Percentiles rank a stretch among this genome's conserved stretches.
Evolutionary conservation across 202 grass and related monocot species (phyloP).

Genomic region (Saccharum hybrid): DNA sequence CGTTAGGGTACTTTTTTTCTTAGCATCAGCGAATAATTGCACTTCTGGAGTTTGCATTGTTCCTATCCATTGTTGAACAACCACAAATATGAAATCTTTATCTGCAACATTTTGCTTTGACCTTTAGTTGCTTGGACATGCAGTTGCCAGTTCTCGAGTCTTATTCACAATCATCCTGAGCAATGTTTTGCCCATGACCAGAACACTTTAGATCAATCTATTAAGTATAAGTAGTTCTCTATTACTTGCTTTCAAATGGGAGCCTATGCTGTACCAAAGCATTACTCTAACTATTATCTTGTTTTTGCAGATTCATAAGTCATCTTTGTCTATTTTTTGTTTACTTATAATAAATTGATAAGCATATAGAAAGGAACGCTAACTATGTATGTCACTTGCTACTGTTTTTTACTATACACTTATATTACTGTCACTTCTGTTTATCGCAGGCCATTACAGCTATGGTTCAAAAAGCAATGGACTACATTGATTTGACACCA

Average conservation of each 20-base stretch:
- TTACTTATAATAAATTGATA: not conserved
- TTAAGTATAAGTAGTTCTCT: not conserved
- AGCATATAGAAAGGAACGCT: not conserved
- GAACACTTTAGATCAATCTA: not conserved
- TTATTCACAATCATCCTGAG: not conserved
- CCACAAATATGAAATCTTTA: not conserved
- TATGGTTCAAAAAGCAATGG: constrained; percentile 94
- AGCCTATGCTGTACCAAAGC: not conserved
- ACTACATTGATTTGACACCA: constrained; percentile 89
- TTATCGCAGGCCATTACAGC: constrained; percentile 77
- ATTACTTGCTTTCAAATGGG: not conserved
- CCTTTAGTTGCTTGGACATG: not conserved
- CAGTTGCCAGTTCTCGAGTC: not conserved
- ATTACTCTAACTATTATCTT: not conserved
- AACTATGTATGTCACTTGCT: constrained; percentile 2
- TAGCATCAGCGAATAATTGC: not conserved
- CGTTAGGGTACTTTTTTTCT: not conserved
- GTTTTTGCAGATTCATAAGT: not conserved
- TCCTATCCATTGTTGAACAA: not conserved
- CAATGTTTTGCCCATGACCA: not conserved
- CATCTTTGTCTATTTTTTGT: constrained; percentile 27
- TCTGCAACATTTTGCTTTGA: not conserved
- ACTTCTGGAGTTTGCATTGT: not conserved
- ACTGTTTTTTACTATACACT: not conserved
- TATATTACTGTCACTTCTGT: not conserved